These are phyloP conservation scores for Metarhizium robertsii DNA, from an alignment of 2,329 filamentous ascomycete species.

Conservation along the genomic window DNA sequence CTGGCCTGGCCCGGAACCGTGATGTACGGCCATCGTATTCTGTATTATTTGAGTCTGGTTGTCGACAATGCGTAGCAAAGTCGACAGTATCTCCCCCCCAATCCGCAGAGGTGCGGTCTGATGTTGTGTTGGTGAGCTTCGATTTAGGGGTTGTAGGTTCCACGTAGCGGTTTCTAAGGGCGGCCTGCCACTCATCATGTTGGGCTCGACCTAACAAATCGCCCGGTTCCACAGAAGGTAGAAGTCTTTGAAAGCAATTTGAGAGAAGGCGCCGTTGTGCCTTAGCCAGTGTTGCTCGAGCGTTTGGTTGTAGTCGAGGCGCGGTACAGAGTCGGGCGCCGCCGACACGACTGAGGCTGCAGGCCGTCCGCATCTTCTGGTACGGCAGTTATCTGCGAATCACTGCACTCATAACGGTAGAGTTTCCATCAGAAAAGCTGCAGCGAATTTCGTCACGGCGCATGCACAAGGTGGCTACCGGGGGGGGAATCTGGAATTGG, in stretches of 20 bases:
- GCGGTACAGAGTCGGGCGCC: constrained; percentile 14
- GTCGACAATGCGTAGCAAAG: neutral
- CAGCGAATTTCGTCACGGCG: neutral
- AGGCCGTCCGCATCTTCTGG: constrained; percentile 14
- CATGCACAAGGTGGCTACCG: neutral
- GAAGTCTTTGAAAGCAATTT: neutral
- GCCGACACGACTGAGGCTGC: constrained; percentile 14
- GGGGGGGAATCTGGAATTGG: too few relatives aligned
- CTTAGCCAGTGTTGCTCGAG: neutral
- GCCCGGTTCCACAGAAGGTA: neutral
- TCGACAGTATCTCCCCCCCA: neutral
- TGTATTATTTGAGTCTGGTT: neutral
- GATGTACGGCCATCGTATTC: neutral
- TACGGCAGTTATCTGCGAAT: neutral
- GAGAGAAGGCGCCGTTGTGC: constrained; percentile 1
- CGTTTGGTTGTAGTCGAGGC: neutral
- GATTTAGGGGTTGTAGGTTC: neutral
- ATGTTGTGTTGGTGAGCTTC: neutral
- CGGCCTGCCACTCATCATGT: neutral
- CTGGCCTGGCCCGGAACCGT: neutral
- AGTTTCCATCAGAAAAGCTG: neutral
- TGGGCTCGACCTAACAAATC: neutral
- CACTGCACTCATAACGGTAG: neutral
- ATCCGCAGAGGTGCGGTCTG: neutral
- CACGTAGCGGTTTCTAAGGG: too few relatives aligned